A percentile compares a stretch with the other conserved stretches of the same genome.
phyloP scores from a whole-genome alignment of 2,329 filamentous ascomycete genomes.

The Alternaria rosae region DNA sequence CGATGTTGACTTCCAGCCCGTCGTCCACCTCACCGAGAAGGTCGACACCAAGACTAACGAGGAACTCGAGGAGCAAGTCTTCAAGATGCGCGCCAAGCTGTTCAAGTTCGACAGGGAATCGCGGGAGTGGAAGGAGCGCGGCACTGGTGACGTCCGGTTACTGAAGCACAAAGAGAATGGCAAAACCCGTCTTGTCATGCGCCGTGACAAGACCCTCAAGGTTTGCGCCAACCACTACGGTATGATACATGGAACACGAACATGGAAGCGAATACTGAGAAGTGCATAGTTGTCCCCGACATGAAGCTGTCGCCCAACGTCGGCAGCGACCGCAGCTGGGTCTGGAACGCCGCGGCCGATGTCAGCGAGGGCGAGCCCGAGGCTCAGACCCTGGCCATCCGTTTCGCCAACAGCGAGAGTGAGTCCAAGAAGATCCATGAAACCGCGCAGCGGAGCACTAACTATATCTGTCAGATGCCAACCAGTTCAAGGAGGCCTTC shows the following conservation, averaged over 20 bases:
- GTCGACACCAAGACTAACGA: conserved; percentile 98
- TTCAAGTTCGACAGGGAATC: conserved; percentile 95
- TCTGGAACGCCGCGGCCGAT: conserved; percentile 98
- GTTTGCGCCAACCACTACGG: conserved; percentile 99
- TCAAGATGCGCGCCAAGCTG: conserved; percentile 99
- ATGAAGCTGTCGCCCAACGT: conserved; percentile 99
- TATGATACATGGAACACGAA: conserved; percentile 58
- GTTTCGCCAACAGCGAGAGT: conserved; percentile 98
- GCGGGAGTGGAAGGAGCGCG: conserved; percentile 99
- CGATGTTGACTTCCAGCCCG: conserved; percentile 96
- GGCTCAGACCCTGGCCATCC: conserved; percentile 93
- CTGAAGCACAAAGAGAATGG: conserved; percentile 99
- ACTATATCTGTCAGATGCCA: conserved; percentile 72
- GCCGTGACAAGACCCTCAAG: conserved; percentile 99
- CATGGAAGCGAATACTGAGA: conserved; percentile 27
- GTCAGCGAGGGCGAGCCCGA: conserved; percentile 98
- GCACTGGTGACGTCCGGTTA: conserved; percentile 93
- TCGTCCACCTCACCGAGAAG: conserved; percentile 95
- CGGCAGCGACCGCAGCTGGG: conserved; percentile 97
- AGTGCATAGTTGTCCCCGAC: conserved; percentile 81
- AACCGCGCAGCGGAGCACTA: conserved; percentile 32
- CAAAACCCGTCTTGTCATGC: conserved; percentile 98
- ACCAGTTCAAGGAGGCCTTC: conserved; percentile 96
- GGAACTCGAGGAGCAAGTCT: conserved; percentile 94
- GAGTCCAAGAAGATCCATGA: conserved; percentile 54